Conservation (phyloP, 352 stramenopile species). For the Aphanomyces euteiches region DNA sequence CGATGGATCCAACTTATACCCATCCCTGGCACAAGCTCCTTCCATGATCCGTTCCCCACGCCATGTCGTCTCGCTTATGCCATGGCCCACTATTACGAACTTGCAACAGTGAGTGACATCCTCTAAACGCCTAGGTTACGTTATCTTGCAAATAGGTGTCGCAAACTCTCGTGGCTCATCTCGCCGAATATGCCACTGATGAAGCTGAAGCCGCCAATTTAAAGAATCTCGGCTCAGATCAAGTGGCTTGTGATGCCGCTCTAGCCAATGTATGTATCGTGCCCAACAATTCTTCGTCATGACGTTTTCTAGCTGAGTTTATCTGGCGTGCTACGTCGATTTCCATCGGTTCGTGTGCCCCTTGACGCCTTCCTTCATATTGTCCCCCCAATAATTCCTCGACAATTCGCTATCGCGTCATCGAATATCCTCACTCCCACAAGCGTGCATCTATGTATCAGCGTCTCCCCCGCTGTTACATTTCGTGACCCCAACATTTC, state of each 20-base stretch:
- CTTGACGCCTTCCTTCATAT: constrained; percentile 88
- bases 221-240: not conserved
- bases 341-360: constrained; percentile 55
- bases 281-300: not conserved
- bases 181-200: constrained; percentile 14
- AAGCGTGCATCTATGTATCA: constrained; percentile 91
- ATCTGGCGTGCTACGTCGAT: constrained; percentile 86
- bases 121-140: too few species aligned
- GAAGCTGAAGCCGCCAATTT: not conserved
- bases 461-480: constrained; percentile 87
- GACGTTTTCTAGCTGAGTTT: constrained; percentile 36
- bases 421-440: constrained; percentile 89
- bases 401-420: constrained; percentile 98
- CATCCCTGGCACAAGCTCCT: not conserved
- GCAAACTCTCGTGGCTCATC: not conserved
- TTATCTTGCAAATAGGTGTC: not conserved
- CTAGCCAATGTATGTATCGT: not conserved
- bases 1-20: constrained; percentile 21
- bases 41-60: constrained; percentile 25
- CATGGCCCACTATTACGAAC: constrained; percentile 22
- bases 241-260: not conserved
- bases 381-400: constrained; percentile 89
- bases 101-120: not conserved
- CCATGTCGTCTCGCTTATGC: not conserved
- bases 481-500: not conserved